These are phyloP conservation scores for Rutstroemia sydowiana DNA, from an alignment of 2,329 filamentous ascomycete species.

Conservation along the genomic window DNA sequence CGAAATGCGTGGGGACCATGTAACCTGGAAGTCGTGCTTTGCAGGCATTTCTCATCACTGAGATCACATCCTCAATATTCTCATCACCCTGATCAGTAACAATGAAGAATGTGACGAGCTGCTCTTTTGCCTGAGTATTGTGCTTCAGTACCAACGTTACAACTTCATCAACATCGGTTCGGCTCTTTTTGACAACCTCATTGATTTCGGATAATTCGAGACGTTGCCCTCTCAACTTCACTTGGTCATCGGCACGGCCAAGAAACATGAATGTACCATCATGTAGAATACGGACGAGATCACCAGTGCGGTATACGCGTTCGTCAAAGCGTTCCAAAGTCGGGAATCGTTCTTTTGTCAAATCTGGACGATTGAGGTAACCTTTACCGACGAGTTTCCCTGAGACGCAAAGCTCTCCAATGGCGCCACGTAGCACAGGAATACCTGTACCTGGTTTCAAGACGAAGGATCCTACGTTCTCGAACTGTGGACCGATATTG, in stretches of 20 bases:
- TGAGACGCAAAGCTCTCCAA: slow-evolving; percentile 84
- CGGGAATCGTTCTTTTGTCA: slow-evolving; percentile 73
- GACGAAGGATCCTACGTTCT: slow-evolving; percentile 80
- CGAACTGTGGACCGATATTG: slow-evolving; percentile 82
- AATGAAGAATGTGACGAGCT: slow-evolving; percentile 71
- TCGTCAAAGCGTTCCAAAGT: slow-evolving; percentile 48
- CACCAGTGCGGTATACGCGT: slow-evolving; percentile 78
- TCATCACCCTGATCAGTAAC: slow-evolving; percentile 23
- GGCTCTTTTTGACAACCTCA: slow-evolving; percentile 63
- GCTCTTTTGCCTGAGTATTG: slow-evolving; percentile 65
- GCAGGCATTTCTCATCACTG: slow-evolving; percentile 54
- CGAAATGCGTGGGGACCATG: slow-evolving; percentile 84
- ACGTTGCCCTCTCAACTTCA: slow-evolving; percentile 83
- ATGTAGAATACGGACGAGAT: slow-evolving; percentile 73
- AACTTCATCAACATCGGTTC: slow-evolving; percentile 55
- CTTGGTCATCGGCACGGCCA: slow-evolving; percentile 82
- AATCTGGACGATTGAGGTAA: slow-evolving; percentile 72
- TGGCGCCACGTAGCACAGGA: slow-evolving; percentile 68
- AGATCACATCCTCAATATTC: slow-evolving; percentile 35
- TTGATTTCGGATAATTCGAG: slow-evolving; percentile 91
- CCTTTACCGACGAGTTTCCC: slow-evolving; percentile 83
- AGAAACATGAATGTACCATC: slow-evolving; percentile 83
- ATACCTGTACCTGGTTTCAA: slow-evolving; percentile 60
- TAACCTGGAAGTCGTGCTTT: slow-evolving; percentile 66
- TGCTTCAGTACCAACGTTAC: slow-evolving; percentile 70